Percentiles rank a stretch among this genome's conserved stretches.
phyloP scores from a whole-genome alignment of 192 early-diverging fungal species.

The Coemansia biformis region DNA sequence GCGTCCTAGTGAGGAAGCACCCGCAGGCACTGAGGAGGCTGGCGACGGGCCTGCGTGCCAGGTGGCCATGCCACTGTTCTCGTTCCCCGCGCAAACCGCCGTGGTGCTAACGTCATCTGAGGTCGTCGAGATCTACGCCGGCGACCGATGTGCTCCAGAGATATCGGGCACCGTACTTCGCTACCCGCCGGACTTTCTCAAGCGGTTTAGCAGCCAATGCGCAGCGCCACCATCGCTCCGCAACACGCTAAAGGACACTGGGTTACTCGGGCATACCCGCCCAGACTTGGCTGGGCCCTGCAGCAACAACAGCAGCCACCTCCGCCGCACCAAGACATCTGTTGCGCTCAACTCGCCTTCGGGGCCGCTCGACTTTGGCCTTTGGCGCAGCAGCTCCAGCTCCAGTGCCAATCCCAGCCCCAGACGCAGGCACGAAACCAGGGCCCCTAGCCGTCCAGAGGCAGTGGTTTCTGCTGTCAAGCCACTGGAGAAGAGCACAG shows the following conservation, averaged over 20 bases:
- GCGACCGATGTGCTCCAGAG: conserved; percentile 34
- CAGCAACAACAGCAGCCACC: too few species aligned
- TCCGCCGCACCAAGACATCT: too few species aligned
- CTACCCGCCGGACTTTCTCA: conserved; percentile 68
- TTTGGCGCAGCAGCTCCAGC: conserved; percentile 27
- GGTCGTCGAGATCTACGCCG: conserved; percentile 51
- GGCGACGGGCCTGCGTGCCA: too few species aligned
- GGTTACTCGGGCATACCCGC: too few species aligned
- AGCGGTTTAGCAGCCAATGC: conserved; percentile 64
- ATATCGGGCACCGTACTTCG: conserved; percentile 56
- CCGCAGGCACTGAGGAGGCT: too few species aligned
- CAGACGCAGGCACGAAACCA: conserved; percentile 48
- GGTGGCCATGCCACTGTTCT: conserved; percentile 28
- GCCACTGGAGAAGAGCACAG: conserved; percentile 71
- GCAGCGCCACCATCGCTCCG: conserved; percentile 54
- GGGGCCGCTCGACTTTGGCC: conserved; percentile 7
- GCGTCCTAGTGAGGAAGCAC: too few species aligned
- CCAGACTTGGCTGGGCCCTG: too few species aligned
- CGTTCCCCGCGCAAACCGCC: conserved; percentile 33
- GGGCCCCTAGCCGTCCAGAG: conserved; percentile 45
- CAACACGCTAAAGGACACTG: conserved; percentile 24
- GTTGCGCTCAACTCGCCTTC: not conserved
- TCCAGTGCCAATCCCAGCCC: conserved; percentile 40
- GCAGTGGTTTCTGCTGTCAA: conserved; percentile 43
- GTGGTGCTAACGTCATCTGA: conserved; percentile 33